Percentiles rank a stretch among this genome's conserved stretches.
Conservation (phyloP, 2,329 filamentous ascomycete species). For the Lithohypha guttulata region DNA sequence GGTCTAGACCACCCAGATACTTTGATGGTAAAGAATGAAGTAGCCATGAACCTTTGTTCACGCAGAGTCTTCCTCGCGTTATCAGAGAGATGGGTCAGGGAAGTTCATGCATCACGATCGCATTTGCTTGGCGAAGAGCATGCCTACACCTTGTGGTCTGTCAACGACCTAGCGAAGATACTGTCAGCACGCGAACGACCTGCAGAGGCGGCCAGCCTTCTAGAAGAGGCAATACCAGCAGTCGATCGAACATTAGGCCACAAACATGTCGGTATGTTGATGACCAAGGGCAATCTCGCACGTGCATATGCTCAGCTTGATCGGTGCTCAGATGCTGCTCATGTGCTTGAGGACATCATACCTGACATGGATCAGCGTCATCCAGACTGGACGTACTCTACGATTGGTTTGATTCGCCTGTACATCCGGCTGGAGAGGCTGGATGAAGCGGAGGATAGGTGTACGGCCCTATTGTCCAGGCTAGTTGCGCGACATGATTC, state of each 20-base stretch:
- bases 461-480: conserved; percentile 11
- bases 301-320: conserved; percentile 18
- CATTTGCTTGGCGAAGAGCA: conserved; percentile 18
- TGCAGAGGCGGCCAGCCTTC: conserved; percentile 62
- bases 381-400: conserved; percentile 19
- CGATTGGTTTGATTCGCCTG: conserved; percentile 19
- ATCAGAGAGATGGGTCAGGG: conserved; percentile 15
- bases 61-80: conserved; percentile 11
- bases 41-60: conserved; percentile 14
- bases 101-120: conserved; percentile 14
- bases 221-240: conserved; percentile 15
- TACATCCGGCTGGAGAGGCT: conserved; percentile 12
- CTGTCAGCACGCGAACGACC: conserved; percentile 12
- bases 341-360: conserved; percentile 11
- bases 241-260: conserved; percentile 19
- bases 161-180: conserved; percentile 17
- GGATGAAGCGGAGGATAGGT: conserved; percentile 15
- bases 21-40: conserved; percentile 12
- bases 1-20: conserved; percentile 14
- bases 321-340: conserved; percentile 18
- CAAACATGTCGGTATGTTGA: conserved; percentile 21
- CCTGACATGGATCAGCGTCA: conserved; percentile 12
- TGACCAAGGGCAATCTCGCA: conserved; percentile 25
- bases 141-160: conserved; percentile 20
- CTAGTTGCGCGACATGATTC: not conserved